Evolutionary conservation across 176 grass and related monocot species (phyloP), one percentile per base, ranked within the genome.

Genomic region (Bonia amplexicaulis): DNA sequence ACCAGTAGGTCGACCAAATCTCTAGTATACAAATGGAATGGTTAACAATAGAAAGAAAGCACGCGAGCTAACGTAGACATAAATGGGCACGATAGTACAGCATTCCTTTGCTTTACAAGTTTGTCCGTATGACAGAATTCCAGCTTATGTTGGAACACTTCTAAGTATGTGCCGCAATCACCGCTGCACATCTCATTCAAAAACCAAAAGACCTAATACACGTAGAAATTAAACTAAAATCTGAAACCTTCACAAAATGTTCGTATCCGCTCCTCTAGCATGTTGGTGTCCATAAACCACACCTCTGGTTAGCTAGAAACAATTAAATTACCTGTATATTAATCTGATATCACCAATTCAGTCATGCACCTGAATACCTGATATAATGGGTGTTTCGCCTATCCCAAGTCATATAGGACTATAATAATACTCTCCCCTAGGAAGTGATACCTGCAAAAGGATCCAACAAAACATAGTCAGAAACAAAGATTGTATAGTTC

Each of bases 91-190:
- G 85, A 88, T 91, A 91, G 80, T 91, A 91, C 86, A 91, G 71
- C 81, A 88, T 87, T 84, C 78, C 81, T 89, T 85, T 91, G 85
- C 82, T 88, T 77, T 84, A 88, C 85, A 87, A 88, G 71, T 81
- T 88, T 80, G 72, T 88, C 82, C 82, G 82, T 91, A 91, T 82
- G 81, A 88, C 90, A 88, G 73, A 73, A 79, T 90, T 86, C 89
- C 89, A 91, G 89, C 89, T 88, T 85, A 88, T 88, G 82, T 88
- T 88, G 86, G 89, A 91, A 88, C 81, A 91, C 64, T 91, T 90
- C 85, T 91, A 84, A 88, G 82, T 91, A 84, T 91, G 77, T 88
- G 81, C 90, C 85, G 82, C 72, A 91, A 91, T 78, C 85, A 87
- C 74, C 77, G 85, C 81, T 88, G 85, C 85, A 91, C 90, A 88